Percentiles rank a stretch among this genome's conserved stretches.
Conservation (phyloP, 805 yeast genomes). For the Candida qinlingensis region DNA sequence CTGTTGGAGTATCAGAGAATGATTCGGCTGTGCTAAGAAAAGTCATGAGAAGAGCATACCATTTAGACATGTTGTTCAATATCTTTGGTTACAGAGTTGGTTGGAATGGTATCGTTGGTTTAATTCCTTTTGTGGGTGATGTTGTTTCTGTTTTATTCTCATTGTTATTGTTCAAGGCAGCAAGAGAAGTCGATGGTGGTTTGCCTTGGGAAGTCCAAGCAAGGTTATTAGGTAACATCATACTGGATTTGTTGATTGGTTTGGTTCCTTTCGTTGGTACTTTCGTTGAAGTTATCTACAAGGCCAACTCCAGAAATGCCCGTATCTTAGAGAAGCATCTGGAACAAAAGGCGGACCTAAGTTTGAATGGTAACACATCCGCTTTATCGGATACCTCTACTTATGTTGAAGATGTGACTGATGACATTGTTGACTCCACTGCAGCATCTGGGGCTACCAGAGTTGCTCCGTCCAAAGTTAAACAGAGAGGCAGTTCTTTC, state of each 20-base stretch:
- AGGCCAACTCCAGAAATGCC: constrained; percentile 72
- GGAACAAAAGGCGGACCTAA: constrained; percentile 19
- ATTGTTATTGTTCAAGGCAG: constrained; percentile 33
- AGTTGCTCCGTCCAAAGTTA: constrained; percentile 5
- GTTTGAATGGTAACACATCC: neutral
- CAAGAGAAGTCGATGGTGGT: constrained; percentile 56
- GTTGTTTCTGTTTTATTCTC: constrained; percentile 49
- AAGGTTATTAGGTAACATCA: constrained; percentile 53
- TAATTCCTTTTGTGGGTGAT: constrained; percentile 67
- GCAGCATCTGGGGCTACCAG: neutral
- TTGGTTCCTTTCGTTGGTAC: constrained; percentile 77
- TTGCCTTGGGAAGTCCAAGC: constrained; percentile 50
- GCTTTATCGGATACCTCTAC: constrained; percentile 1
- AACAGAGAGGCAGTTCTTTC: neutral
- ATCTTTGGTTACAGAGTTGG: constrained; percentile 61
- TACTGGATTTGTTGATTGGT: constrained; percentile 65
- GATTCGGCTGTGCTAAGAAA: constrained; percentile 45
- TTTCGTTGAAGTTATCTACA: constrained; percentile 61
- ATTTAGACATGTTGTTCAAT: constrained; percentile 61
- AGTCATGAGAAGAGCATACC: constrained; percentile 57
- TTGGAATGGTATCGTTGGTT: constrained; percentile 60
- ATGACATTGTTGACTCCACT: neutral
- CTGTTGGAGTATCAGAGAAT: constrained; percentile 48
- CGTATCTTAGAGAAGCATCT: constrained; percentile 56
- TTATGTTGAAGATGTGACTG: neutral